These are phyloP conservation scores for Cryptococcus sp. DNA, from an alignment of 1,284 basidiomycete species.

Conservation along the genomic window DNA sequence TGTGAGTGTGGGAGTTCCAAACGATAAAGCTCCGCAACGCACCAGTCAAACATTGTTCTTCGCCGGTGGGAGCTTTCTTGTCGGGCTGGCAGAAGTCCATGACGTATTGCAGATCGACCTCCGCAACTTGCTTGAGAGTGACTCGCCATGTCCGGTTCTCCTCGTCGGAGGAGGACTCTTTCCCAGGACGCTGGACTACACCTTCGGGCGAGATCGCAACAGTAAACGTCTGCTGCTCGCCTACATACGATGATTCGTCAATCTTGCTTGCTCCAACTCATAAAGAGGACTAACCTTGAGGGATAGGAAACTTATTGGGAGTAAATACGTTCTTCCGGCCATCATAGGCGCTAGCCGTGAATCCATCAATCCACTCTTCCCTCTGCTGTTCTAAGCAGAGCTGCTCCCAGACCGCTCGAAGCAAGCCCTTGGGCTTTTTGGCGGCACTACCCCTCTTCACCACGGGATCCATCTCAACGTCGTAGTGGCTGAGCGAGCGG, in stretches of 20 bases:
- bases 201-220: slow-evolving; percentile 37
- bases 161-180: slow-evolving; percentile 35
- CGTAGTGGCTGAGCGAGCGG: slow-evolving; percentile 41
- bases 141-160: slow-evolving; percentile 39
- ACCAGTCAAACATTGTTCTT: slow-evolving; percentile 44
- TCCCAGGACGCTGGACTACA: slow-evolving; percentile 25
- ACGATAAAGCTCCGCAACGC: slow-evolving; percentile 2
- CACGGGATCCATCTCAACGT: slow-evolving; percentile 46
- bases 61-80: slow-evolving; percentile 25
- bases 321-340: slow-evolving; percentile 45
- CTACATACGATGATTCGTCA: slow-evolving; percentile 1
- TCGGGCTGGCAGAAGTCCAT: slow-evolving; percentile 43
- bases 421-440: slow-evolving; percentile 30
- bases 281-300: slow-evolving; percentile 19
- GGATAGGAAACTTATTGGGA: slow-evolving; percentile 35
- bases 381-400: slow-evolving; percentile 29
- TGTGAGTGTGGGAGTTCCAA: background rate
- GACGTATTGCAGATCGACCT: slow-evolving; percentile 43
- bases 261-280: too few relatives aligned
- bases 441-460: slow-evolving; percentile 36
- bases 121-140: slow-evolving; percentile 39
- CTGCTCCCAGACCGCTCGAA: slow-evolving; percentile 38
- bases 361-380: slow-evolving; percentile 19
- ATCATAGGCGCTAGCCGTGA: slow-evolving; percentile 36
- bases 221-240: slow-evolving; percentile 21